Evolutionary conservation across 345 rosid genomes (phyloP).

Genomic region (Syzygium oleosum): DNA sequence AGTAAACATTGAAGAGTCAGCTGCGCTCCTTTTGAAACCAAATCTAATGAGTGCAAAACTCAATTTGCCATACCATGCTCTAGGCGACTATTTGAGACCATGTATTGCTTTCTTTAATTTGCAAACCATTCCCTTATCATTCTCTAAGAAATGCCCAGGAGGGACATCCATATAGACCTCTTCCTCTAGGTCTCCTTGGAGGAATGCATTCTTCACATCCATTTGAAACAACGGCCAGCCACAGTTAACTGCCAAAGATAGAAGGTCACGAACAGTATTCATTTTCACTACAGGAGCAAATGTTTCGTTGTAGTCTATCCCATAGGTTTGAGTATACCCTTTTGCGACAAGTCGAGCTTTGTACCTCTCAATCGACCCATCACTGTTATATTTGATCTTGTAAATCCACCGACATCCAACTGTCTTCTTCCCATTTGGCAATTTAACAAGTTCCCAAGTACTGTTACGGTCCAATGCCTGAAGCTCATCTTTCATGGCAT

Average conservation of each 20-base stretch:
- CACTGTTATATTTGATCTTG: not conserved
- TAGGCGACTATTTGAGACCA: not conserved
- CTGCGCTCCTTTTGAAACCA: not conserved
- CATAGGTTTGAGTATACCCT: not conserved
- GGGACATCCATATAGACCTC: not conserved
- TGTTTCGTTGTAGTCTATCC: not conserved
- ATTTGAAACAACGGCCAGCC: not conserved
- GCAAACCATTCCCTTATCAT: not conserved
- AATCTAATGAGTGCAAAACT: not conserved
- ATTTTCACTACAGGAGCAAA: not conserved
- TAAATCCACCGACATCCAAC: not conserved
- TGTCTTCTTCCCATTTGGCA: not conserved
- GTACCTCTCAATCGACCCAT: not conserved
- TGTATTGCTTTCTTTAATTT: too few relatives aligned
- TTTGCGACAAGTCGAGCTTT: constrained; percentile 3
- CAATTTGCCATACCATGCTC: not conserved
- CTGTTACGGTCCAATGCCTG: not conserved
- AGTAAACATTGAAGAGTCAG: not conserved
- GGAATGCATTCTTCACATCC: not conserved
- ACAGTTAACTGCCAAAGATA: not conserved
- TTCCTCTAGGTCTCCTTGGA: not conserved
- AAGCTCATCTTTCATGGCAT: not conserved
- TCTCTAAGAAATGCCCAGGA: not conserved
- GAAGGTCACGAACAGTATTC: not conserved
- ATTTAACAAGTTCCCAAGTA: not conserved